Conservation (phyloP, 1,284 basidiomycete species). For the Heimioporus retisporus region DNA sequence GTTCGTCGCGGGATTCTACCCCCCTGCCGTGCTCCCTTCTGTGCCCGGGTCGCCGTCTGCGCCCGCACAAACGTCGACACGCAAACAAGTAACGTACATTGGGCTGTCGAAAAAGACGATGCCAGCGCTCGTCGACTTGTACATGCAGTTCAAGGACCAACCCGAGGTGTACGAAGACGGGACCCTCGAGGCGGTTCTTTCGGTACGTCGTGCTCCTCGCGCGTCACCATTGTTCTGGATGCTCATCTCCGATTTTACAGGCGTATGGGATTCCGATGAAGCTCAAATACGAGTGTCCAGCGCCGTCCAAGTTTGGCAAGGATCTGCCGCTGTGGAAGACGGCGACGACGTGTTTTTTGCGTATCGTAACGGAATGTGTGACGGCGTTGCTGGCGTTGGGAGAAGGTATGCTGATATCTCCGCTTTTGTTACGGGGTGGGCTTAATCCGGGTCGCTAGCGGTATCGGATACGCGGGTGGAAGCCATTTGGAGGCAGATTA, state of each 20-base stretch:
- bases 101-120: conserved; percentile 90
- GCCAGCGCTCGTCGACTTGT: conserved; percentile 83
- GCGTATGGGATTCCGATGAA: conserved; percentile 93
- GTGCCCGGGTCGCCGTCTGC: conserved; percentile 26
- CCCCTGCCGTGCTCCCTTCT: conserved; percentile 35
- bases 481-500: conserved; percentile 88
- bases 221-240: neutral
- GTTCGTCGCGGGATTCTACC: conserved; percentile 83
- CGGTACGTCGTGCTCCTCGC: conserved; percentile 64
- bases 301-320: conserved; percentile 86
- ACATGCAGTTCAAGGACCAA: conserved; percentile 69
- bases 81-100: conserved; percentile 86
- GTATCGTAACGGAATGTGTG: conserved; percentile 73
- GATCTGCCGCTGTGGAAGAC: conserved; percentile 95
- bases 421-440: neutral
- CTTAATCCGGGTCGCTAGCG: conserved; percentile 45
- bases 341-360: conserved; percentile 79
- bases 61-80: conserved; percentile 49
- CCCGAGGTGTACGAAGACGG: conserved; percentile 81
- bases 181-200: conserved; percentile 86
- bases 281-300: conserved; percentile 94
- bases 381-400: conserved; percentile 59
- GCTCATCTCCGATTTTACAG: conserved; percentile 48
- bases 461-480: conserved; percentile 73
- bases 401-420: conserved; percentile 47